Conservation (phyloP, 805 yeast genomes). For the Tetrapisispora fleetii region DNA sequence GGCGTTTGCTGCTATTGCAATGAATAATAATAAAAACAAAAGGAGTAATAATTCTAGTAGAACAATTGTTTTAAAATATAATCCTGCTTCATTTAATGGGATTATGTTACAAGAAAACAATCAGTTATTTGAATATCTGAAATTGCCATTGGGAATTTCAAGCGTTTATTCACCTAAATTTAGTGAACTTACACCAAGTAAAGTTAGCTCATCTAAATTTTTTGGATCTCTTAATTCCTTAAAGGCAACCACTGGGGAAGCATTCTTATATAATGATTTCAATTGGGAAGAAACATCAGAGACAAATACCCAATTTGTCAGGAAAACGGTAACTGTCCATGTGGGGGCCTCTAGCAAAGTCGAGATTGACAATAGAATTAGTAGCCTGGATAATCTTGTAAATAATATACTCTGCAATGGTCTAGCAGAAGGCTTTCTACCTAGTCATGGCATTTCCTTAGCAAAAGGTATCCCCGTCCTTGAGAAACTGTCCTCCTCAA, state of each 20-base stretch:
- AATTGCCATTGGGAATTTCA: constrained; percentile 19
- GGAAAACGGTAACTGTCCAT: constrained; percentile 22
- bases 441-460: constrained; percentile 17
- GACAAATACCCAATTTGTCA: constrained; percentile 8
- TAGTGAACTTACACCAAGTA: constrained; percentile 23
- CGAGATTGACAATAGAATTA: constrained; percentile 25
- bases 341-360: constrained; percentile 25
- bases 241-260: constrained; percentile 26
- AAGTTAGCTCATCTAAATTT: constrained; percentile 20
- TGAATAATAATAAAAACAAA: constrained; percentile 24
- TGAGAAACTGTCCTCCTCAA: not conserved
- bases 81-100: constrained; percentile 10
- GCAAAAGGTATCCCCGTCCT: constrained; percentile 14
- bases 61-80: constrained; percentile 17
- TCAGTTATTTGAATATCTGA: constrained; percentile 18
- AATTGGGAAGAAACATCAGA: not conserved
- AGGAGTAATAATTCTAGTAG: constrained; percentile 15
- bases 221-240: constrained; percentile 24
- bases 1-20: constrained; percentile 23
- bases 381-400: constrained; percentile 18
- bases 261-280: constrained; percentile 20
- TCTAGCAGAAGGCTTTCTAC: constrained; percentile 21
- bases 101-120: constrained; percentile 18
- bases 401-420: constrained; percentile 22
- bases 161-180: constrained; percentile 24